phyloP scores from a whole-genome alignment of 805 yeast genomes.

The Candida ficus region DNA sequence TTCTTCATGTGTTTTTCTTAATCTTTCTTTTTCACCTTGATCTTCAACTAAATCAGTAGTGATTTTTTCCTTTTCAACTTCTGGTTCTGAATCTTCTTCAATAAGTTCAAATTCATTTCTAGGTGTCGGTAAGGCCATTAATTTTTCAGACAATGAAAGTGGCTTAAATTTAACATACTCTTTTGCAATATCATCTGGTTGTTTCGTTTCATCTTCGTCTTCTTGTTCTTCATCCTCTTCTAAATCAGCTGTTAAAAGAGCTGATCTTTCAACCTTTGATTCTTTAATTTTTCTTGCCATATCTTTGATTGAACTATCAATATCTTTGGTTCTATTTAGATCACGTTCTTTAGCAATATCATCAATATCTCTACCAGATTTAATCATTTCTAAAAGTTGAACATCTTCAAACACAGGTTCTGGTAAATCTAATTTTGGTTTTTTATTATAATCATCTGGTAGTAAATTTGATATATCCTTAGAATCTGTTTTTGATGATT shows the following conservation, averaged over 20 bases:
- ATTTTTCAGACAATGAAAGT: too few species aligned
- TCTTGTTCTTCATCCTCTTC: constrained; percentile 12
- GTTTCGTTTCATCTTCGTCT: neutral
- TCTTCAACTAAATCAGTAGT: constrained; percentile 8
- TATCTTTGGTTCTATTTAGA: neutral
- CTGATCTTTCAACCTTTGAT: constrained; percentile 31
- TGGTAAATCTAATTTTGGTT: constrained; percentile 27
- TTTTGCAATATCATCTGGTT: neutral
- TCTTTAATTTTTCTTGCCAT: constrained; percentile 37
- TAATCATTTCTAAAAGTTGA: constrained; percentile 12
- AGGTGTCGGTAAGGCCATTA: too few species aligned
- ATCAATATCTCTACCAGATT: constrained; percentile 12
- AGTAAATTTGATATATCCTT: constrained; percentile 18
- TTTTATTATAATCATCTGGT: constrained; percentile 12
- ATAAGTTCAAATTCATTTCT: too few species aligned
- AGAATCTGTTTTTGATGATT: constrained; percentile 21
- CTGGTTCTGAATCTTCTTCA: too few species aligned
- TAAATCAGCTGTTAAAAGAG: constrained; percentile 23
- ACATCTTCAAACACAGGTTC: constrained; percentile 27
- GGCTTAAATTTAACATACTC: too few species aligned
- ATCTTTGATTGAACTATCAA: constrained; percentile 14
- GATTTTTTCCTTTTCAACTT: neutral
- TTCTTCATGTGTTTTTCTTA: constrained; percentile 9
- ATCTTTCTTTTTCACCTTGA: constrained; percentile 20
- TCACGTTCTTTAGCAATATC: constrained; percentile 9